Percentiles rank a stretch among this genome's conserved stretches.
Conservation (phyloP, 495 filamentous ascomycete species). For the Physcia stellaris region DNA sequence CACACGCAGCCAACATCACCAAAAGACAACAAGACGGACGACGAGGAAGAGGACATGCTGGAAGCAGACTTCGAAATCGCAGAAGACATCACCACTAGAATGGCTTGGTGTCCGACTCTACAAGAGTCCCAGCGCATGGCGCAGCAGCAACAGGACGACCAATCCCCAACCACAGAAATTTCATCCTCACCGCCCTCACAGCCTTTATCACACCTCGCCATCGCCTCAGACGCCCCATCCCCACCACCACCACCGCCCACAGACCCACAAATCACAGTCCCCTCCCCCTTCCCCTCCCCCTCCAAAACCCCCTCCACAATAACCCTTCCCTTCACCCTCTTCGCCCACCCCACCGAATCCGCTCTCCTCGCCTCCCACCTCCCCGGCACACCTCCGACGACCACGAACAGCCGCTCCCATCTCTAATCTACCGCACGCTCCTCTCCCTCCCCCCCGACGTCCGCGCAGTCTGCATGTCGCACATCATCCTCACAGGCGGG, state of each 20-base stretch:
- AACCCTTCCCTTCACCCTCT: constrained; percentile 49
- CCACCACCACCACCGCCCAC: not conserved
- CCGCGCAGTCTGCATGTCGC: constrained; percentile 73
- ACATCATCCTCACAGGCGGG: constrained; percentile 79
- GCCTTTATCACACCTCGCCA: too few species aligned
- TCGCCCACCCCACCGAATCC: constrained; percentile 63
- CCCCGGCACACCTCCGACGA: constrained; percentile 56
- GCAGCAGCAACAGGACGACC: constrained; percentile 3
- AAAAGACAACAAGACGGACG: constrained; percentile 14
- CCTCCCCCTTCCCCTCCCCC: constrained; percentile 29
- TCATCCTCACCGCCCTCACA: not conserved
- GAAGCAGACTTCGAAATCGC: constrained; percentile 51
- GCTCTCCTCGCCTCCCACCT: constrained; percentile 50
- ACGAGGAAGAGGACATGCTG: constrained; percentile 30
- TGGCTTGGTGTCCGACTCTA: constrained; percentile 67
- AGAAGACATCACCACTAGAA: constrained; percentile 58
- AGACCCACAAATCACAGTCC: constrained; percentile 22
- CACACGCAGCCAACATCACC: not conserved
- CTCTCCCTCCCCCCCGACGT: constrained; percentile 67
- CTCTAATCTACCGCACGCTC: constrained; percentile 63
- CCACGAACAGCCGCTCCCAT: constrained; percentile 62
- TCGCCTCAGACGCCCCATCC: constrained; percentile 5
- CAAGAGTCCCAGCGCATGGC: too few species aligned
- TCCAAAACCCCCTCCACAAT: constrained; percentile 34
- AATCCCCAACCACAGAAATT: constrained; percentile 3